Evolutionary conservation across 768 basidiomycete genomes (phyloP).

Genomic region (Tulasnella sp.): DNA sequence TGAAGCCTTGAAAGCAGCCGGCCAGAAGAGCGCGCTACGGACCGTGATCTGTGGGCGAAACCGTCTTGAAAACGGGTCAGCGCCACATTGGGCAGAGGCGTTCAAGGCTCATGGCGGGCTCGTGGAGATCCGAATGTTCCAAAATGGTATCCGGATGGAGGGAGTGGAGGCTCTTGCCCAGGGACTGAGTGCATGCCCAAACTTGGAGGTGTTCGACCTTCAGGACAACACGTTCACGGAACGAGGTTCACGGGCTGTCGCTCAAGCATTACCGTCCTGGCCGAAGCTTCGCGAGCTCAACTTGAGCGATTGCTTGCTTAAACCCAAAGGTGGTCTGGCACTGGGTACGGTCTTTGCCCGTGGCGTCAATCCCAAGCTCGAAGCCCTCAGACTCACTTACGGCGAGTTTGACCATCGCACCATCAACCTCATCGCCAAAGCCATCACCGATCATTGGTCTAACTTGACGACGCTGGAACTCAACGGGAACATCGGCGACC

Average conservation of each 20-base stretch:
- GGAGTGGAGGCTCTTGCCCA: conserved; percentile 73
- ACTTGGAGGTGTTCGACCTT: conserved; percentile 72
- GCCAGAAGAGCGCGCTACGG: conserved; percentile 61
- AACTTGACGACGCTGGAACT: conserved; percentile 65
- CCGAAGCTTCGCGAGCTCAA: conserved; percentile 68
- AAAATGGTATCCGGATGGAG: conserved; percentile 93
- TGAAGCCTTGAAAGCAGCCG: conserved; percentile 52
- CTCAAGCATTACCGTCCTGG: conserved; percentile 61
- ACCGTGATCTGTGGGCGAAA: conserved; percentile 90
- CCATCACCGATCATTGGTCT: conserved; percentile 52
- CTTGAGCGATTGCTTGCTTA: conserved; percentile 85
- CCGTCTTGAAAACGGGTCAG: conserved; percentile 87
- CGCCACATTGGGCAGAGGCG: conserved; percentile 74
- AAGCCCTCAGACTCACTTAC: conserved; percentile 77
- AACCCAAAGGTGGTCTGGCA: conserved; percentile 65
- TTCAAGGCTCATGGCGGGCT: conserved; percentile 79
- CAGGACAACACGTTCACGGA: conserved; percentile 77
- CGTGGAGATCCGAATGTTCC: conserved; percentile 84
- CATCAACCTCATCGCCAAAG: conserved; percentile 58
- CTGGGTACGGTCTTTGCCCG: conserved; percentile 52
- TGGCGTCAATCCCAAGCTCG: conserved; percentile 68
- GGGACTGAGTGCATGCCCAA: conserved; percentile 60
- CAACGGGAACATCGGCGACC: conserved; percentile 59
- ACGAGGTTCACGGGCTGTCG: conserved; percentile 49
- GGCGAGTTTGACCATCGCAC: conserved; percentile 75